Conservation (phyloP, 1,284 basidiomycete species). For the Puccinia sorghi region DNA sequence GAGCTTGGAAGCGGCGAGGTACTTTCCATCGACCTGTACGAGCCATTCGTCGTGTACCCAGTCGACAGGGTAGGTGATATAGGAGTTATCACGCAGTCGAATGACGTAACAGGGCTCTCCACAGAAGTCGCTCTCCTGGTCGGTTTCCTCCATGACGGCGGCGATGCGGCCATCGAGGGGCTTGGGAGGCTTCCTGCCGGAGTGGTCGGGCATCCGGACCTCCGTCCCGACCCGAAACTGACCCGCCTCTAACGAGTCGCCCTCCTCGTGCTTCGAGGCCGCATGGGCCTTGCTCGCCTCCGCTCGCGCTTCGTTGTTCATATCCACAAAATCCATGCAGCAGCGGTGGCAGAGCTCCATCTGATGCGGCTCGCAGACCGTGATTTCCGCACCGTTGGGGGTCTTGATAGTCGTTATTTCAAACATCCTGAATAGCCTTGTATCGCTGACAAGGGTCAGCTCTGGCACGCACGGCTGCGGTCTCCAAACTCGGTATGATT, state of each 20-base stretch:
- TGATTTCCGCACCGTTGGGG: neutral
- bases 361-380: neutral
- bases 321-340: neutral
- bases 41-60: conserved; percentile 1
- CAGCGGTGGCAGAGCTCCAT: neutral
- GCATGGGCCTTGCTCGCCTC: neutral
- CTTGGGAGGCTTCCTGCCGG: neutral
- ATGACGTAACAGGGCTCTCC: neutral
- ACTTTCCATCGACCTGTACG: neutral
- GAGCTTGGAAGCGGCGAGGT: neutral
- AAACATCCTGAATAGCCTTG: too few species aligned
- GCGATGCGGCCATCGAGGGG: neutral
- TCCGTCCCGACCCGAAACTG: neutral
- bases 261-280: neutral
- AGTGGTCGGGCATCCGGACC: neutral
- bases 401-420: neutral
- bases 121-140: neutral
- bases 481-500: too few species aligned
- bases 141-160: neutral
- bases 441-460: too few species aligned
- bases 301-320: neutral
- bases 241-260: neutral
- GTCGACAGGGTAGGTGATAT: neutral
- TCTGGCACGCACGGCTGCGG: too few species aligned
- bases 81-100: neutral